Percentiles rank a stretch among this genome's conserved stretches.
Conservation (phyloP, 345 rosid genomes). For the Rhodamnia argentea region DNA sequence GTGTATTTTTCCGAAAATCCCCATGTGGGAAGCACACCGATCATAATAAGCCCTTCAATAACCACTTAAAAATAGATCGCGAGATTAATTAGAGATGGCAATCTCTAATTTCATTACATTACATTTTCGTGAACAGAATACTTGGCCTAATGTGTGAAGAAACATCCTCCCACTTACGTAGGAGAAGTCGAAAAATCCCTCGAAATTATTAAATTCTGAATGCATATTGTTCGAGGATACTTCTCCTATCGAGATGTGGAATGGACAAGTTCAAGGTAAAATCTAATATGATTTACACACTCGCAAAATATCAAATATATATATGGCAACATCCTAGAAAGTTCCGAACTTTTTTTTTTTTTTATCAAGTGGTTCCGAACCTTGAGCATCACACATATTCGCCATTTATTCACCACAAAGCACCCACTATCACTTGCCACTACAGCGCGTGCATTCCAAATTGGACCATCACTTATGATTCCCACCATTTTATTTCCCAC, state of each 20-base stretch:
- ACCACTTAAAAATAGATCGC: no score
- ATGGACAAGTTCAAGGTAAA: neutral
- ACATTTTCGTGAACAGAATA: neutral
- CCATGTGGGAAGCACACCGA: no score
- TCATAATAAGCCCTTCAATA: no score
- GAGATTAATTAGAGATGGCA: no score
- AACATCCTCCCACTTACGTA: neutral
- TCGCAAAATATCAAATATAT: no score
- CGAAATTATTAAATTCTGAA: neutral
- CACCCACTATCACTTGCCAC: neutral
- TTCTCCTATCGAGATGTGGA: neutral
- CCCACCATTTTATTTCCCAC: neutral
- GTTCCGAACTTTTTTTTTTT: neutral
- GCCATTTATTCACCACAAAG: neutral
- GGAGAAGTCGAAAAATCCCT: neutral
- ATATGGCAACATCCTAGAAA: neutral
- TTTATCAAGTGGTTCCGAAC: neutral
- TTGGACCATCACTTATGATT: neutral
- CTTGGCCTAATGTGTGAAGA: neutral
- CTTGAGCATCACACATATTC: neutral
- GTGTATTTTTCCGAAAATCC: no score
- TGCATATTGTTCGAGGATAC: neutral
- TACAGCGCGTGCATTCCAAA: neutral
- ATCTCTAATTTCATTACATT: neutral
- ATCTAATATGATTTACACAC: neutral